Base-by-base conservation (phyloP, 1,139 yeast species). In the Blastobotrys malaysiensis region DNA sequence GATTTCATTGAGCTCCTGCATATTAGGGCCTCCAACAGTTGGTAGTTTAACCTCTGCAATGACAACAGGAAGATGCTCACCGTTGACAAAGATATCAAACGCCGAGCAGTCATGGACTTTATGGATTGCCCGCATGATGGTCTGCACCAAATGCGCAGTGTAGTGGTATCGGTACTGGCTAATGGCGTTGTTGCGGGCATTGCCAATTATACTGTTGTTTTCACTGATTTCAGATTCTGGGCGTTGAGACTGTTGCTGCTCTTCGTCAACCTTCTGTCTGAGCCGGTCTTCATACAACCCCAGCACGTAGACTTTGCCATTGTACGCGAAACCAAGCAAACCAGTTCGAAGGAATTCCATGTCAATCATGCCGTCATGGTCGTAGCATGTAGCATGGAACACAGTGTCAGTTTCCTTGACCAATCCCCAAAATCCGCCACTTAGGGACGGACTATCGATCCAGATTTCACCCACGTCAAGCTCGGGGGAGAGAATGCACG, bases 391-490 rank as follows among this genome's bases (percentile, higher is more conserved):
- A 0, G 96, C 96, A 65, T 86, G 95, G 69, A 89, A 89, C 1
- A 88, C 86, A 62, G 77, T 79, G 57, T 82, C 84, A 0, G 95
- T 86, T 54, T 87, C 95, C 13, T 77, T 75, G 1, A 77, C 76
- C 48, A 86, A 71, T 0, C 89, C 93, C 83, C 89, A 89, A 65
- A 87, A 88, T 0, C 96, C 96, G 6, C 96, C 96, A 4, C 93
- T 83, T 5, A 89, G 73, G 57, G 95, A 86, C 1, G 93, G 95
- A 56, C 91, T 83, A 66, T 89, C 96, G 20, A 93, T 88, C 99
- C 99, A 95, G 36, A 93, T 86, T 68, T 93, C 99, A 20, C 99
- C 99, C n/a, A 95, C 86, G 60, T 87, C 91, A 62, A 88, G 82
- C 49, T 77, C 81, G 2, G 81, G 79, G 3, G 88, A 84, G 18